These are phyloP conservation scores for Angomonas deanei DNA, from an alignment of 208 protist genomes.

Conservation along the genomic window DNA sequence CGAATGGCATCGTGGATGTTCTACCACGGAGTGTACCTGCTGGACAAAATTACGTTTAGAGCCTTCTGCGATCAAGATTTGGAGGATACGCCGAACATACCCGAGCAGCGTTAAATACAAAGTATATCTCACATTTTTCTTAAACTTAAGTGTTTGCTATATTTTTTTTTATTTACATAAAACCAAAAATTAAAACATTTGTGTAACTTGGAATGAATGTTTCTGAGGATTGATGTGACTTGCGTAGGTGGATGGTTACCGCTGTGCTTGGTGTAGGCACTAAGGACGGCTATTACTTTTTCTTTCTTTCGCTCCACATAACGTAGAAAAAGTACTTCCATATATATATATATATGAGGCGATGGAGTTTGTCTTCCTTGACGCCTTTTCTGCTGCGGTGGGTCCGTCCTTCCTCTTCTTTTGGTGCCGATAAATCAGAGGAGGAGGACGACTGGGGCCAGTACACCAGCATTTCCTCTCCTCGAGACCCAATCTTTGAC, in stretches of 20 bases:
- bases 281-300: too few species aligned
- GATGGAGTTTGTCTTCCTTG: too few species aligned
- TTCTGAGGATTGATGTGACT: not conserved
- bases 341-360: slow-evolving; percentile 1
- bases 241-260: too few species aligned
- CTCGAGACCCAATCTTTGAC: too few species aligned
- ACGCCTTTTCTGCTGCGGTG: too few species aligned
- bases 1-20: slow-evolving; percentile 78
- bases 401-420: too few species aligned
- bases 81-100: slow-evolving; percentile 22
- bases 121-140: not conserved
- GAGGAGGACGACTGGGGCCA: too few species aligned
- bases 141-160: not conserved
- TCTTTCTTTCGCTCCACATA: too few species aligned
- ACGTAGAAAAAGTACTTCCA: not conserved
- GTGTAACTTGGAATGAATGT: not conserved
- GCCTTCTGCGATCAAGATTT: slow-evolving; percentile 53
- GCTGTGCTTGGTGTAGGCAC: too few species aligned
- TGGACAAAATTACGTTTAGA: slow-evolving; percentile 68
- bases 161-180: not conserved
- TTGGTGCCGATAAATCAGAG: too few species aligned
- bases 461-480: too few species aligned
- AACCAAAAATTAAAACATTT: not conserved
- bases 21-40: slow-evolving; percentile 70
- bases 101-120: not conserved